Conservation (phyloP, 2,329 filamentous ascomycete species). For the Tolypocladium amazonense region DNA sequence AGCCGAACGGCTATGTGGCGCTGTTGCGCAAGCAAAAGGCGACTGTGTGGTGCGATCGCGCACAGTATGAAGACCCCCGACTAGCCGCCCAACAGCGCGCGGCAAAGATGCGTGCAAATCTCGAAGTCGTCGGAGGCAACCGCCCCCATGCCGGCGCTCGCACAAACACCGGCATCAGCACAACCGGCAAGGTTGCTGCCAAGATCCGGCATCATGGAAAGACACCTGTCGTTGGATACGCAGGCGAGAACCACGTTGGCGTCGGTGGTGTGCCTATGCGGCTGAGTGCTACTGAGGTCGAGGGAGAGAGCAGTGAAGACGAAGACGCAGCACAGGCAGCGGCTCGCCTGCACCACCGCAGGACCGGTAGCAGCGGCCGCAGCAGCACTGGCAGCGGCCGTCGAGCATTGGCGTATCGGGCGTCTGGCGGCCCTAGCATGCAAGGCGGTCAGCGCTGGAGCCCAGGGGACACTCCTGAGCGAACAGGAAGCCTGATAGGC, state of each 20-base stretch:
- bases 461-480: conserved; percentile 45
- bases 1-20: conserved; percentile 76
- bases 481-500: conserved; percentile 40
- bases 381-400: conserved; percentile 52
- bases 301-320: conserved; percentile 74
- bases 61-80: conserved; percentile 84
- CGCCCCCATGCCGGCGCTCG: conserved; percentile 34
- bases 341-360: conserved; percentile 50
- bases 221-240: conserved; percentile 67
- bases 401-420: conserved; percentile 36
- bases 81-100: conserved; percentile 72
- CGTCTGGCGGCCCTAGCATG: conserved; percentile 34
- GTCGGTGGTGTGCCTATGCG: conserved; percentile 79
- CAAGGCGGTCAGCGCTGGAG: conserved; percentile 36
- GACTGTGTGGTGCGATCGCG: conserved; percentile 94
- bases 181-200: conserved; percentile 57
- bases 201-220: conserved; percentile 88
- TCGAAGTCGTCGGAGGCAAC: conserved; percentile 63
- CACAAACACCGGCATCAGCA: conserved; percentile 52
- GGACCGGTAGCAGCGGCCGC: conserved; percentile 65
- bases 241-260: conserved; percentile 62
- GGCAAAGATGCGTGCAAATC: conserved; percentile 75
- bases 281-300: conserved; percentile 89
- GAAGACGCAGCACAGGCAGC: conserved; percentile 41
- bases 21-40: conserved; percentile 95